Evolutionary conservation across 768 basidiomycete species (phyloP).

Genomic region (Crucibulum laeve): DNA sequence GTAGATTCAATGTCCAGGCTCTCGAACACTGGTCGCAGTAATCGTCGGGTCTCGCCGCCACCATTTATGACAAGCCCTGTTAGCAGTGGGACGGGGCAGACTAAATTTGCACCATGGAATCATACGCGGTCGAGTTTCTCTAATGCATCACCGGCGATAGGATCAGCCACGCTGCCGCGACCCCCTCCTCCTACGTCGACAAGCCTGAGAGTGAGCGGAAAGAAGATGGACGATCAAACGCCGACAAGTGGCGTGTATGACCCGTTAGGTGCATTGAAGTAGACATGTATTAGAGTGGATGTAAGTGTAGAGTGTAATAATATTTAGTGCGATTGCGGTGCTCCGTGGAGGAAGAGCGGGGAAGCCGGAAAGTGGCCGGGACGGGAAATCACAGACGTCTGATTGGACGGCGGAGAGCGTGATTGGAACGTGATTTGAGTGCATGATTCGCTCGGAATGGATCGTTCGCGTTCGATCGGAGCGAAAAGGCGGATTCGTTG

Average conservation of each 20-base stretch:
- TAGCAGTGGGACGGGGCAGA: background rate
- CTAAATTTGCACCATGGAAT: constrained; percentile 47
- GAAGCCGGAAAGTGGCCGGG: constrained; percentile 12
- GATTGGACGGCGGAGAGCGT: constrained; percentile 30
- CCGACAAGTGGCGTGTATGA: constrained; percentile 29
- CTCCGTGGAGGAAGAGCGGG: constrained; percentile 7
- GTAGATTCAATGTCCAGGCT: constrained; percentile 29
- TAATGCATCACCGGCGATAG: constrained; percentile 19
- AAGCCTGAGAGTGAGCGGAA: constrained; percentile 21
- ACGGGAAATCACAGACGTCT: constrained; percentile 32
- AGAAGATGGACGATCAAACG: constrained; percentile 23
- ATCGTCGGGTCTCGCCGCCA: background rate
- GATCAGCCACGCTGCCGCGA: constrained; percentile 43
- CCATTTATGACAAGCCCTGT: background rate
- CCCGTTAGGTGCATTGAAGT: constrained; percentile 36
- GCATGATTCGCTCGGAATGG: no score
- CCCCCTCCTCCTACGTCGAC: constrained; percentile 47
- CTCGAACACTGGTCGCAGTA: constrained; percentile 14
- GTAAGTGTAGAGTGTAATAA: constrained; percentile 8
- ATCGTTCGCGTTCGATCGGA: constrained; percentile 24
- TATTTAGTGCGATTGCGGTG: constrained; percentile 10
- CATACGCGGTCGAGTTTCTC: constrained; percentile 50
- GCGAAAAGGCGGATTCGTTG: constrained; percentile 7
- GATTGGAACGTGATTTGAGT: no score
- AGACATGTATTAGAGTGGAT: constrained; percentile 8